Evolutionary conservation across 495 filamentous ascomycete species (phyloP), one percentile per base, ranked within the genome.

Genomic region (Parathielavia hyrcaniae): DNA sequence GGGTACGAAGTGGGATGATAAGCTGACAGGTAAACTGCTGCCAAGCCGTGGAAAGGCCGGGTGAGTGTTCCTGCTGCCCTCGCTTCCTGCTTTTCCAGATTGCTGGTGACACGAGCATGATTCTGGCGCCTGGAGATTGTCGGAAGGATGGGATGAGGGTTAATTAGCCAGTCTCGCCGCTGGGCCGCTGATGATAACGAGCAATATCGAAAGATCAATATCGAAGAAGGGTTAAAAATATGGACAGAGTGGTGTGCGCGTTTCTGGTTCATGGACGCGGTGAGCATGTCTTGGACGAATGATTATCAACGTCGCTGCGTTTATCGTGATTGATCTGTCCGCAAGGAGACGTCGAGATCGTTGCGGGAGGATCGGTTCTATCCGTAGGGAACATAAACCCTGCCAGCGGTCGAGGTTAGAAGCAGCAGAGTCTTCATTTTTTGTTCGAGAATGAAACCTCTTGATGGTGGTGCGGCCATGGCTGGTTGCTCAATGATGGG

Each of bases 191-290:
- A 36, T 17, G 44, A 19, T 41, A 34, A 19, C 17, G 32, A 19
- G 40, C 12, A 30, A 30, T 47, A 50, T 52, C 30, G 56, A 40
- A 53, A n/a, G 32, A 19, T 30, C 12, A 30, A 30, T 47, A 50
- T 52, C 30, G 56, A 40, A 53, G 40, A 48, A n/a, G 47, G 38
- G 34, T 54, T 61, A 57, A 61, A 61, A 57, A 57, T 61, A 61
- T 14, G 17, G 40, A 23, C 6, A 35, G 36, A 8, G 16, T 57
- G 49, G 60, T 62, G 59, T 54, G 59, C 49, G 53, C 54, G 53
- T 57, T 8, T 57, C 50, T 30, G 48, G 53, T 53, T 54, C 34
- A 23, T 51, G 16, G 13, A 56, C 32, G 58, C 30, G 13, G 52
- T 50, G 26, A 49, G 35, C 58, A 55, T 55, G 51, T 39, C 51